Evolutionary conservation across 139 green algal genomes (phyloP).

Genomic region (Chlorella sp.): DNA sequence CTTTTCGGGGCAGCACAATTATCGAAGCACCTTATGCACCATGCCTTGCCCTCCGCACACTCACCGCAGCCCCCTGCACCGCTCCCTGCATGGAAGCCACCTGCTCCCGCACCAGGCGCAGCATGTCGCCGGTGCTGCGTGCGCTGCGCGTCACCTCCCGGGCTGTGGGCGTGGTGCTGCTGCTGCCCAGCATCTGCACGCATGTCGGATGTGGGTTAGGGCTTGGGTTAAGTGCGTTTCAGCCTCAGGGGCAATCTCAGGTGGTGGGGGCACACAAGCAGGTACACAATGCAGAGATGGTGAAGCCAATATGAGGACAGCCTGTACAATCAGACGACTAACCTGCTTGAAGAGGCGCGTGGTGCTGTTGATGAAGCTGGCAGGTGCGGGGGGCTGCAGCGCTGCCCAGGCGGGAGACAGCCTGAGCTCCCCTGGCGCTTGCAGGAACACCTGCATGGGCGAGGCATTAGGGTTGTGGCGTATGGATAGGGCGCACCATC

Average conservation of each 20-base stretch:
- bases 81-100: not conserved
- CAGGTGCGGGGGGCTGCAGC: not conserved
- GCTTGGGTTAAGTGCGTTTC: no score
- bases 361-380: not conserved
- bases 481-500: no score
- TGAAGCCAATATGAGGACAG: not conserved
- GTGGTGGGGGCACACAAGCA: not conserved
- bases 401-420: not conserved
- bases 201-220: not conserved
- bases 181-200: constrained; percentile 2
- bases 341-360: constrained; percentile 2
- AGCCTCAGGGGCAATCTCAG: no score
- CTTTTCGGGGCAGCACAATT: not conserved
- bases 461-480: not conserved
- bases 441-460: constrained; percentile 1
- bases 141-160: not conserved
- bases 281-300: not conserved
- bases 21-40: not conserved
- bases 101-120: not conserved
- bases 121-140: not conserved
- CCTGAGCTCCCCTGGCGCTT: not conserved
- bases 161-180: not conserved
- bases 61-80: not conserved
- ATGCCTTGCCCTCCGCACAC: not conserved
- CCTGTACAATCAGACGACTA: not conserved